A percentile compares a stretch with the other conserved stretches of the same genome.
These are phyloP conservation scores for Salix suchowensis DNA, from an alignment of 345 rosid genomes.

Conservation along the genomic window DNA sequence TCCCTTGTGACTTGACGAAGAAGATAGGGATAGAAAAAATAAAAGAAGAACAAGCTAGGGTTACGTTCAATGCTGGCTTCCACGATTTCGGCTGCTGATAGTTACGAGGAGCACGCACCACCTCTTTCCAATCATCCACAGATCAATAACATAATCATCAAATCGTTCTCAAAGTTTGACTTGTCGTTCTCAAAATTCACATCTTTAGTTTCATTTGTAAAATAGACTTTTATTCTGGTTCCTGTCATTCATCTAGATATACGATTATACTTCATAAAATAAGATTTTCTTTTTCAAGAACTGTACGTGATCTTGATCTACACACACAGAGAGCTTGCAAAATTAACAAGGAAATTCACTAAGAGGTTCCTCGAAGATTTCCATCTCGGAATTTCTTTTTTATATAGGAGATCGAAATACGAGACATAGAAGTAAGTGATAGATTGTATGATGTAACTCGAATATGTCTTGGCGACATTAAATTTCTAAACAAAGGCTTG, in stretches of 20 bases:
- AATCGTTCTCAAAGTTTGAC: slow-evolving; percentile 17
- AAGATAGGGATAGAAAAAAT: not conserved
- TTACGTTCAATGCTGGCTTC: slow-evolving; percentile 7
- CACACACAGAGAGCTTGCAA: not conserved
- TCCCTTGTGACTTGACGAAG: not conserved
- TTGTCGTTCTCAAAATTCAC: too few relatives aligned
- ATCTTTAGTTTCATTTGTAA: not conserved
- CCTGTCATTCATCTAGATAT: not conserved
- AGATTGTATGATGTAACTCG: not conserved
- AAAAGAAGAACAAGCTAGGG: not conserved
- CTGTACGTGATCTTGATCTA: not conserved
- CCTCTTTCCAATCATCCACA: not conserved
- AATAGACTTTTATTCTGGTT: not conserved
- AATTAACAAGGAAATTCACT: not conserved
- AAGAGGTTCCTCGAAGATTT: not conserved
- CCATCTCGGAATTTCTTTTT: not conserved
- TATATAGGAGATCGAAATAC: not conserved
- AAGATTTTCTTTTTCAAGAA: not conserved
- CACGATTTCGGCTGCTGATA: slow-evolving; percentile 12
- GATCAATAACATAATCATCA: not conserved
- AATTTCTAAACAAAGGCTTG: not conserved
- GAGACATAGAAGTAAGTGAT: not conserved
- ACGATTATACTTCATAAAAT: not conserved
- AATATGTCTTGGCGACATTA: not conserved
- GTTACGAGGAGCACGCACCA: not conserved